Percentiles rank a stretch among this genome's conserved stretches.
Evolutionary conservation across 139 green algal genomes (phyloP).

Genomic region (Closterium sp.): DNA sequence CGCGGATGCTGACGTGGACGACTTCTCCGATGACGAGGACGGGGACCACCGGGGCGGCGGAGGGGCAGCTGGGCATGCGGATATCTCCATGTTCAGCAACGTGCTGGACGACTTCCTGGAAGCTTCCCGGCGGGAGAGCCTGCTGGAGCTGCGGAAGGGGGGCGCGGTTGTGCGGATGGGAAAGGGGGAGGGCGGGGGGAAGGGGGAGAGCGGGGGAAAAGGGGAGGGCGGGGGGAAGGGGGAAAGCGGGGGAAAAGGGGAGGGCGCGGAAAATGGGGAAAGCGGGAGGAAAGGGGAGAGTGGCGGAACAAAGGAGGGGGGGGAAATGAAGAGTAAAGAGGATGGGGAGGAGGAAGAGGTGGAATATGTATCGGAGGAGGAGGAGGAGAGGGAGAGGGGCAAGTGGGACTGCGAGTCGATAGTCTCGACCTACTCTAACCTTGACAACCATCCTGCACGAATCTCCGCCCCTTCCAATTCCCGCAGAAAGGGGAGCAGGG

Average conservation of each 20-base stretch:
- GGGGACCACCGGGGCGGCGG: conserved; percentile 27
- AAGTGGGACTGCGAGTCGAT: conserved; percentile 89
- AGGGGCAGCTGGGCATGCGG: conserved; percentile 31
- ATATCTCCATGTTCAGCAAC: conserved; percentile 58
- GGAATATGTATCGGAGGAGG: conserved; percentile 12
- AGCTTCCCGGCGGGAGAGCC: not conserved
- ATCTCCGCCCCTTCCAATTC: conserved; percentile 54
- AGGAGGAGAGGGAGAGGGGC: conserved; percentile 50
- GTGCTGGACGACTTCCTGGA: conserved; percentile 79
- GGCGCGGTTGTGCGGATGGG: not conserved
- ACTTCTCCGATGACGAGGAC: conserved; percentile 62
- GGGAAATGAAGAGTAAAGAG: too few relatives aligned
- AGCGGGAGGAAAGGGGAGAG: not conserved
- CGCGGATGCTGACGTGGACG: conserved; percentile 71
- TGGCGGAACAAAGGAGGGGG: not conserved
- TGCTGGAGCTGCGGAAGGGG: not conserved
- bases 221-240: too few relatives aligned
- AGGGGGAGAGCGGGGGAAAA: not conserved
- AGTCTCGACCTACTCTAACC: conserved; percentile 74
- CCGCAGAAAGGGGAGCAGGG: not conserved
- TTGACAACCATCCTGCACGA: conserved; percentile 76
- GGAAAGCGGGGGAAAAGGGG: not conserved
- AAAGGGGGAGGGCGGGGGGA: not conserved
- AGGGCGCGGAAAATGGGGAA: too few relatives aligned
- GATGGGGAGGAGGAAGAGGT: conserved; percentile 32